Conservation (phyloP, 2,329 filamentous ascomycete genomes). For the Simplicillium sp. region DNA sequence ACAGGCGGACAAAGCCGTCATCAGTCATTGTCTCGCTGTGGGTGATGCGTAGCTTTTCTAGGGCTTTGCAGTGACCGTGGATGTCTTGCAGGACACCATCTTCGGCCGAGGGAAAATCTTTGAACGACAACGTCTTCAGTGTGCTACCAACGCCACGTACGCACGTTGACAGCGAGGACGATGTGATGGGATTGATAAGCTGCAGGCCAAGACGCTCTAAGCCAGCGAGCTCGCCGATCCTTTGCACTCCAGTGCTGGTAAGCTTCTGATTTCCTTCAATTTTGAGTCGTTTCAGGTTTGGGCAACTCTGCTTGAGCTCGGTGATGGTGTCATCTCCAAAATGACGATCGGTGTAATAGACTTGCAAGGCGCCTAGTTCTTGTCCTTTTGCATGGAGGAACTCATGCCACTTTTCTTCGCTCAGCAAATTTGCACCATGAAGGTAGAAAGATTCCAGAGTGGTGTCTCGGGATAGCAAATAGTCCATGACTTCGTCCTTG, state of each 20-base stretch:
- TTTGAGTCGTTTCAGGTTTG: slow-evolving; percentile 65
- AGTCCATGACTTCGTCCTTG: slow-evolving; percentile 76
- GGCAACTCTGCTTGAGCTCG: slow-evolving; percentile 54
- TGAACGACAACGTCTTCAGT: slow-evolving; percentile 71
- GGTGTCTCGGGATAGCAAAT: slow-evolving; percentile 63
- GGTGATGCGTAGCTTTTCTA: slow-evolving; percentile 73
- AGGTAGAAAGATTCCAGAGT: slow-evolving; percentile 66
- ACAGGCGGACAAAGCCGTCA: slow-evolving; percentile 60
- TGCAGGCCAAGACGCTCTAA: slow-evolving; percentile 71
- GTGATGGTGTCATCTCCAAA: slow-evolving; percentile 63
- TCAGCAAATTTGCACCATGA: slow-evolving; percentile 75
- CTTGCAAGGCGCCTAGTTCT: slow-evolving; percentile 57
- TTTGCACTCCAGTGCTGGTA: slow-evolving; percentile 53
- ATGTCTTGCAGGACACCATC: slow-evolving; percentile 63
- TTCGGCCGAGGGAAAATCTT: slow-evolving; percentile 55
- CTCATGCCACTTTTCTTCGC: slow-evolving; percentile 63
- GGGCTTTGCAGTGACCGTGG: slow-evolving; percentile 55
- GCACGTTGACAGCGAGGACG: slow-evolving; percentile 49
- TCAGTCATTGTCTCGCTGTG: slow-evolving; percentile 72
- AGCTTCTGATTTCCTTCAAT: slow-evolving; percentile 71
- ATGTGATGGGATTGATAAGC: slow-evolving; percentile 46
- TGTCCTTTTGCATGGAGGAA: slow-evolving; percentile 58
- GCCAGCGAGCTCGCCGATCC: slow-evolving; percentile 50
- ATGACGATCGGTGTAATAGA: slow-evolving; percentile 77
- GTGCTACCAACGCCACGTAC: slow-evolving; percentile 52